phyloP scores from a whole-genome alignment of 2,329 filamentous ascomycete genomes.

The Fusarium equiseti region DNA sequence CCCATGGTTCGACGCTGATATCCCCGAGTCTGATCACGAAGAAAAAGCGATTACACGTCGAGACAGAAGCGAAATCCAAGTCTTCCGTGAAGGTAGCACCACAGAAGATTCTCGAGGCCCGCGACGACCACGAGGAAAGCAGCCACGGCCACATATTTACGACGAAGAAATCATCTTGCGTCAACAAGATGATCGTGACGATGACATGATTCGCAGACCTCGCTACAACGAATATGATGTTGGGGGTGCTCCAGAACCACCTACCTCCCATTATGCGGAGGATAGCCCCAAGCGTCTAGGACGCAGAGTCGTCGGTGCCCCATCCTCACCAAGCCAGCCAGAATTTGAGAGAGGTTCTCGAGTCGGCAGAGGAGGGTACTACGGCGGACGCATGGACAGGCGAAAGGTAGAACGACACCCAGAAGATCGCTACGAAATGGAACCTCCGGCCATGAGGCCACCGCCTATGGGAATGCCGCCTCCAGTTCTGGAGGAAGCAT shows the following conservation, averaged over 20 bases:
- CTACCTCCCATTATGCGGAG: slow-evolving; percentile 70
- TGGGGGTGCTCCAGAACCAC: slow-evolving; percentile 51
- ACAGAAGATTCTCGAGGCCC: slow-evolving; percentile 48
- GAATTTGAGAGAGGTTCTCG: slow-evolving; percentile 43
- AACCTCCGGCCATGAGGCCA: slow-evolving; percentile 42
- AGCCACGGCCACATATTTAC: slow-evolving; percentile 51
- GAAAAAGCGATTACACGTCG: slow-evolving; percentile 64
- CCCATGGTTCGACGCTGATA: slow-evolving; percentile 79
- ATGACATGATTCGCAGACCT: slow-evolving; percentile 49
- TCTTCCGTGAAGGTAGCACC: slow-evolving; percentile 45
- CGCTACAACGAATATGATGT: slow-evolving; percentile 54
- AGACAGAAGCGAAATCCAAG: slow-evolving; percentile 36
- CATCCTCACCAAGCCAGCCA: slow-evolving; percentile 41
- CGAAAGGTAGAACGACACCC: slow-evolving; percentile 65
- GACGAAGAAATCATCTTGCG: slow-evolving; percentile 63
- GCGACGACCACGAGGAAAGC: slow-evolving; percentile 39
- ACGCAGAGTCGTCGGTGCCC: slow-evolving; percentile 42
- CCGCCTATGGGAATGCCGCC: slow-evolving; percentile 54
- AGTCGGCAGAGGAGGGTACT: slow-evolving; percentile 56
- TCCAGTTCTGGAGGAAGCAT: slow-evolving; percentile 36
- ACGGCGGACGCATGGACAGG: slow-evolving; percentile 61
- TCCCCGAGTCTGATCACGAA: slow-evolving; percentile 65
- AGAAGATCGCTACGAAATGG: slow-evolving; percentile 54
- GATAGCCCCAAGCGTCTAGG: slow-evolving; percentile 64
- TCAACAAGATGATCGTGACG: slow-evolving; percentile 61